These are phyloP conservation scores for Citrullus colocynthis DNA, from an alignment of 306 rosid species.

Conservation along the genomic window DNA sequence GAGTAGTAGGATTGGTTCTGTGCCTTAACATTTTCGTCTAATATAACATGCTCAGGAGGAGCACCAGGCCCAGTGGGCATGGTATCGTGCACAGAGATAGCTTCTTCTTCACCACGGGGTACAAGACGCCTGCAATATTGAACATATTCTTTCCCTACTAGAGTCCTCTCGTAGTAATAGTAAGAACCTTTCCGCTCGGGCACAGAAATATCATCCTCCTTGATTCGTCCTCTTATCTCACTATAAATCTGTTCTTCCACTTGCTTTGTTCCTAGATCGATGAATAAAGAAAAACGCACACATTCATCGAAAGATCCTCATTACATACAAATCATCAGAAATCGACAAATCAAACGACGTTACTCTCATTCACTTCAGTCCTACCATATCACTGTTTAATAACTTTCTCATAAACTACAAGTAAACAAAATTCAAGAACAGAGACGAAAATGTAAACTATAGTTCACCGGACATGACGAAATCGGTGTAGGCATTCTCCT, in stretches of 20 bases:
- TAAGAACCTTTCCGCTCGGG: slow-evolving; percentile 56
- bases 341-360: background rate
- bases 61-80: slow-evolving; percentile 60
- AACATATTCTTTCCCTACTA: slow-evolving; percentile 63
- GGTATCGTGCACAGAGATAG: slow-evolving; percentile 45
- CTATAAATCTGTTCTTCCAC: slow-evolving; percentile 52
- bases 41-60: slow-evolving; percentile 63
- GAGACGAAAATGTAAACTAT: background rate
- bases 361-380: background rate
- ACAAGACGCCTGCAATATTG: slow-evolving; percentile 63
- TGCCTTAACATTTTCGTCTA: slow-evolving; percentile 80
- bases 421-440: background rate
- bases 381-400: background rate
- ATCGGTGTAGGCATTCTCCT: slow-evolving; percentile 54
- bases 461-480: slow-evolving; percentile 51
- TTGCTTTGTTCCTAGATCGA: slow-evolving; percentile 40
- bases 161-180: slow-evolving; percentile 57
- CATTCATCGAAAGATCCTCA: background rate
- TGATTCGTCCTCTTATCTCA: slow-evolving; percentile 73
- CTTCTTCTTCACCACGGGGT: slow-evolving; percentile 21
- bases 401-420: background rate
- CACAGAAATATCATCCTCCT: slow-evolving; percentile 68
- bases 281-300: background rate
- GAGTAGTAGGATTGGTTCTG: slow-evolving; percentile 41
- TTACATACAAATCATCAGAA: background rate